phyloP scores from a whole-genome alignment of 805 yeast genomes.

The Saccharomycopsis fermentans region DNA sequence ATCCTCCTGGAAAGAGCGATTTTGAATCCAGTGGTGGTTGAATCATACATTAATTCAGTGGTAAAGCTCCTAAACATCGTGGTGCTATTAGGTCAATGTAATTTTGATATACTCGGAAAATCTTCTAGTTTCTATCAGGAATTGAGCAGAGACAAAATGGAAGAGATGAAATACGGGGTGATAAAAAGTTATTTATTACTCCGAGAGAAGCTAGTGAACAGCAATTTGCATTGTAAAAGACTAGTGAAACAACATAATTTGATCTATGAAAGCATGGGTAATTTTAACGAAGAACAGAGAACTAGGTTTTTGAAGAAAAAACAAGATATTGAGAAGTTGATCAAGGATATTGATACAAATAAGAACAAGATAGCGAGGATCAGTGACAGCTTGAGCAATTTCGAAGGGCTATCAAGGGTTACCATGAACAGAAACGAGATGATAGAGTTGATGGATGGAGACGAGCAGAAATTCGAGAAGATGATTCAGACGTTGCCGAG shows the following conservation, averaged over 20 bases:
- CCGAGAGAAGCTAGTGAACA: slow-evolving; percentile 8
- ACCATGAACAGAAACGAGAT: slow-evolving; percentile 1
- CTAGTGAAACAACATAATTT: slow-evolving; percentile 7
- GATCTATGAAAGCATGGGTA: not conserved
- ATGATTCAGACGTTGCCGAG: slow-evolving; percentile 2
- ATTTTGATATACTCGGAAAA: slow-evolving; percentile 2
- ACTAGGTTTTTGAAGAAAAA: not conserved
- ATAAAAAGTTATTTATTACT: slow-evolving; percentile 7
- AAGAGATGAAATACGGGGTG: slow-evolving; percentile 1
- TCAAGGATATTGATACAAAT: slow-evolving; percentile 5
- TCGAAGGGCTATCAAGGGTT: not conserved
- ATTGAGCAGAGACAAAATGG: slow-evolving; percentile 2
- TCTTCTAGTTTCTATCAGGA: slow-evolving; percentile 4
- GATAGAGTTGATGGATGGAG: slow-evolving; percentile 7
- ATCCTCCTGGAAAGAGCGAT: slow-evolving; percentile 9
- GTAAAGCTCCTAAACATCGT: slow-evolving; percentile 4
- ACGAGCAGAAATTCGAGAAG: slow-evolving; percentile 1
- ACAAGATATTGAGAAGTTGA: slow-evolving; percentile 1
- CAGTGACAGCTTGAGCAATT: not conserved
- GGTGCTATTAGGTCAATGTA: not conserved
- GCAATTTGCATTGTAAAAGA: slow-evolving; percentile 5
- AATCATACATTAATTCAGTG: slow-evolving; percentile 6
- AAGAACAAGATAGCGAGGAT: slow-evolving; percentile 3
- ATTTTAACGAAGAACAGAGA: slow-evolving; percentile 5
- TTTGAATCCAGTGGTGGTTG: slow-evolving; percentile 10